A percentile compares a stretch with the other conserved stretches of the same genome.
Evolutionary conservation across 2,329 filamentous ascomycete species (phyloP).

Genomic region (Canariomyces notabilis): DNA sequence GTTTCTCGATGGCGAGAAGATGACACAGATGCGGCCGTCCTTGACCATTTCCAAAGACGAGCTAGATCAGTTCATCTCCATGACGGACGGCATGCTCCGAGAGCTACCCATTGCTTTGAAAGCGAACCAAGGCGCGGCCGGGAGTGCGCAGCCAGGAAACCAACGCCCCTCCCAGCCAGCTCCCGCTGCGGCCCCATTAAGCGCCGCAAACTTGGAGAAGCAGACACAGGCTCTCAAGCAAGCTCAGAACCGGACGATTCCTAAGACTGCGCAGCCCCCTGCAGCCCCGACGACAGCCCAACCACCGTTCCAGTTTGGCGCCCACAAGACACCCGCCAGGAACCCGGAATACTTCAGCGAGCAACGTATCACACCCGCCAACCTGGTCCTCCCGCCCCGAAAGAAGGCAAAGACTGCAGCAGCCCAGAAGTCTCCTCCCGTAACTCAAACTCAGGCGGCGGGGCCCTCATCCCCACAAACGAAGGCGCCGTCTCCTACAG

Average conservation of each 20-base stretch:
- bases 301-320: slow-evolving; percentile 52
- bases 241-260: slow-evolving; percentile 39
- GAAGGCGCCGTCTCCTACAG: slow-evolving; percentile 45
- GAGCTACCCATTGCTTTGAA: slow-evolving; percentile 33
- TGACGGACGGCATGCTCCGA: slow-evolving; percentile 49
- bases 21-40: slow-evolving; percentile 40
- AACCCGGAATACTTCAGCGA: slow-evolving; percentile 52
- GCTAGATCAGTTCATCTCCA: slow-evolving; percentile 42
- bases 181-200: slow-evolving; percentile 28
- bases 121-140: slow-evolving; percentile 1
- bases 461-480: slow-evolving; percentile 45
- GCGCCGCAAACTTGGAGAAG: slow-evolving; percentile 47
- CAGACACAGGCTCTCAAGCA: slow-evolving; percentile 46
- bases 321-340: slow-evolving; percentile 51
- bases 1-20: slow-evolving; percentile 46
- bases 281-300: slow-evolving; percentile 54
- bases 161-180: slow-evolving; percentile 27
- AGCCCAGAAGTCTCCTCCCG: slow-evolving; percentile 34
- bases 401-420: slow-evolving; percentile 51
- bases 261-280: slow-evolving; percentile 46
- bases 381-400: slow-evolving; percentile 49
- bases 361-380: slow-evolving; percentile 47
- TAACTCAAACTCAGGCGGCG: slow-evolving; percentile 33
- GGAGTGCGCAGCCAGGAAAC: slow-evolving; percentile 12
- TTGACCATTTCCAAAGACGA: slow-evolving; percentile 51